Conservation (phyloP, 371 early-diverging fungal genomes). For the Chytridiales sp. region DNA sequence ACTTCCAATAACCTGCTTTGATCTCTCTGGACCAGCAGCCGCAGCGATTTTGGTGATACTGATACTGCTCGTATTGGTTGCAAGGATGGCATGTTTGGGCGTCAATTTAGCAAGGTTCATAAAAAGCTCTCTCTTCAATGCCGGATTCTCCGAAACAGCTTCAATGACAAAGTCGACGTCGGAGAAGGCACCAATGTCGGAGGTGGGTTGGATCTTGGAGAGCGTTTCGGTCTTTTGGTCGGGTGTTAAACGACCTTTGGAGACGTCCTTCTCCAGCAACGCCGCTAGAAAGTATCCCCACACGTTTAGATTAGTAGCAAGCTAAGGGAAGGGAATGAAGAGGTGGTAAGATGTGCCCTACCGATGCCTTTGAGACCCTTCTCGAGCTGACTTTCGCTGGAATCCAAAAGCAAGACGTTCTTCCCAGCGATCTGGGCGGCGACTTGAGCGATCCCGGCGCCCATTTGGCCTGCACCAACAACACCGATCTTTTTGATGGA, state of each 20-base stretch:
- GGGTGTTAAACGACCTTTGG: constrained; percentile 81
- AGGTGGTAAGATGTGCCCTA: constrained; percentile 26
- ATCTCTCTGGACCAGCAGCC: constrained; percentile 73
- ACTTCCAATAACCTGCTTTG: constrained; percentile 49
- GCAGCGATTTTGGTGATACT: constrained; percentile 95
- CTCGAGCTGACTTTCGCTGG: constrained; percentile 76
- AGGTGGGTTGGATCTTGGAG: constrained; percentile 65
- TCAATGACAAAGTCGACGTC: constrained; percentile 88
- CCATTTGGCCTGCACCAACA: constrained; percentile 67
- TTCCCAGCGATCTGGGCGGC: constrained; percentile 80
- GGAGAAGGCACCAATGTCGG: constrained; percentile 55
- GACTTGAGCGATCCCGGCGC: constrained; percentile 95
- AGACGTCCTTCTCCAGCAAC: constrained; percentile 84
- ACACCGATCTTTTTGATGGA: constrained; percentile 36
- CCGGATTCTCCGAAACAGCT: constrained; percentile 92
- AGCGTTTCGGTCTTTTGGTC: constrained; percentile 69
- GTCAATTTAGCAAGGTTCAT: constrained; percentile 68
- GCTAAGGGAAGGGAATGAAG: constrained; percentile 3
- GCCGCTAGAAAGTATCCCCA: constrained; percentile 54
- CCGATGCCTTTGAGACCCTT: constrained; percentile 81
- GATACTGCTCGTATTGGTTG: constrained; percentile 94
- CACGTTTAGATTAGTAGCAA: not conserved
- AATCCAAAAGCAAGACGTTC: constrained; percentile 77
- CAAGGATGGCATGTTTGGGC: constrained; percentile 78
- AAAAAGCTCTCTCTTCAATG: constrained; percentile 84